Percentiles rank a stretch among this genome's conserved stretches.
These are phyloP conservation scores for Kalmusia sp. DNA, from an alignment of 2,329 filamentous ascomycete genomes.

Conservation along the genomic window DNA sequence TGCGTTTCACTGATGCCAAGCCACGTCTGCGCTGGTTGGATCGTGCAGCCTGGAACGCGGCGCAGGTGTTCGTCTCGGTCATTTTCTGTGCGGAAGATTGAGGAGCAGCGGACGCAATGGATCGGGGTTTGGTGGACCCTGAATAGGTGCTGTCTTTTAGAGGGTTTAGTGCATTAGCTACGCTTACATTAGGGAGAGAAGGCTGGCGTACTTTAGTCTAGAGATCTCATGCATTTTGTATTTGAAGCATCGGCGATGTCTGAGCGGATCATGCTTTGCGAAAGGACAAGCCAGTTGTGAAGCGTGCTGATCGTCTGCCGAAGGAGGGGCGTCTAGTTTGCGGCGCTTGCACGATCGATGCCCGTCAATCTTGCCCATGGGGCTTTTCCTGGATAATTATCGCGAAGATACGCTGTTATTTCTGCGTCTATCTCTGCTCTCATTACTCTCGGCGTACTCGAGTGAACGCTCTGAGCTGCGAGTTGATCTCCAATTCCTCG, in stretches of 20 bases:
- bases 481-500: conserved; percentile 4
- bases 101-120: conserved; percentile 1
- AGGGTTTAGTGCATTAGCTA: neutral
- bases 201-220: neutral
- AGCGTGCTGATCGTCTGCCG: neutral
- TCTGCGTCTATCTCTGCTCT: neutral
- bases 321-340: neutral
- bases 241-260: neutral
- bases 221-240: conserved; percentile 1
- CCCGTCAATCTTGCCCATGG: neutral
- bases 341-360: neutral
- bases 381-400: neutral
- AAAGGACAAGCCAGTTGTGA: neutral
- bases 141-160: neutral
- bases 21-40: neutral
- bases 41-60: neutral
- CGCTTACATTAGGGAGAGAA: too few species aligned
- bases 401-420: neutral
- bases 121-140: conserved; percentile 1
- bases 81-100: neutral
- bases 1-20: conserved; percentile 9
- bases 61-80: neutral
- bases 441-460: neutral
- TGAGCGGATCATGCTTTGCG: neutral
- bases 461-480: neutral